Evolutionary conservation across 2,329 filamentous ascomycete genomes (phyloP).

Genomic region (Coniochaeta hoffmannii): DNA sequence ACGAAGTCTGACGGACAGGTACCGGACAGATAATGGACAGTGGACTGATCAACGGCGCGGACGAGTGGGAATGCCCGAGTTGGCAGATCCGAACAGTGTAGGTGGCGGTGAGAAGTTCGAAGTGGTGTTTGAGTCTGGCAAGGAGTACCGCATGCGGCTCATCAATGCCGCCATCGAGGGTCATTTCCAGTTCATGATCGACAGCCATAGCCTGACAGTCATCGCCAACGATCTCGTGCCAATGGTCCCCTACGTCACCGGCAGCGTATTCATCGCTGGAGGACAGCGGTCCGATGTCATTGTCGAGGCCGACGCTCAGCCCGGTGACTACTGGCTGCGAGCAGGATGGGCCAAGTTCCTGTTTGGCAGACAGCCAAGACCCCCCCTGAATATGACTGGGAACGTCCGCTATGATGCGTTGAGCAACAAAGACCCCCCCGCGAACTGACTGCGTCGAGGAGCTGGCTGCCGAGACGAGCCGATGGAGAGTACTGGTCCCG

Average conservation of each 20-base stretch:
- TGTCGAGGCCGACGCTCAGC: slow-evolving; percentile 8
- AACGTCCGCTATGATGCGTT: slow-evolving; percentile 17
- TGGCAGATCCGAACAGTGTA: background rate
- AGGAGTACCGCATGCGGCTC: slow-evolving; percentile 36
- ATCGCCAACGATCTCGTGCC: slow-evolving; percentile 50
- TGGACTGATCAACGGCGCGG: slow-evolving; percentile 12
- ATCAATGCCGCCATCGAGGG: slow-evolving; percentile 36
- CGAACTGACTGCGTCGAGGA: slow-evolving; percentile 17
- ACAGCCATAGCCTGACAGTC: slow-evolving; percentile 48
- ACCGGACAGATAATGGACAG: slow-evolving; percentile 5
- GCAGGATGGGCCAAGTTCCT: slow-evolving; percentile 9
- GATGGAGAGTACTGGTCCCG: slow-evolving; percentile 15
- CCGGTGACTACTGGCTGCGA: slow-evolving; percentile 17
- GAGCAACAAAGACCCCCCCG: slow-evolving; percentile 14
- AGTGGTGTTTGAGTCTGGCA: slow-evolving; percentile 23
- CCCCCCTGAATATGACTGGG: slow-evolving; percentile 12
- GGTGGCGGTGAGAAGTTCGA: slow-evolving; percentile 20
- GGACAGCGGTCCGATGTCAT: slow-evolving; percentile 20
- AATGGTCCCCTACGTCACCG: slow-evolving; percentile 43
- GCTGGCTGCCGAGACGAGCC: slow-evolving; percentile 18
- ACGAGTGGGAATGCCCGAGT: slow-evolving; percentile 8
- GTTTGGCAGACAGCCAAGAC: slow-evolving; percentile 10
- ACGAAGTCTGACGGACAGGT: slow-evolving; percentile 5
- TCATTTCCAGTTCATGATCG: slow-evolving; percentile 39
- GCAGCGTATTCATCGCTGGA: slow-evolving; percentile 34